Evolutionary conservation across 345 rosid genomes (phyloP).

Genomic region (Hibiscus syriacus): DNA sequence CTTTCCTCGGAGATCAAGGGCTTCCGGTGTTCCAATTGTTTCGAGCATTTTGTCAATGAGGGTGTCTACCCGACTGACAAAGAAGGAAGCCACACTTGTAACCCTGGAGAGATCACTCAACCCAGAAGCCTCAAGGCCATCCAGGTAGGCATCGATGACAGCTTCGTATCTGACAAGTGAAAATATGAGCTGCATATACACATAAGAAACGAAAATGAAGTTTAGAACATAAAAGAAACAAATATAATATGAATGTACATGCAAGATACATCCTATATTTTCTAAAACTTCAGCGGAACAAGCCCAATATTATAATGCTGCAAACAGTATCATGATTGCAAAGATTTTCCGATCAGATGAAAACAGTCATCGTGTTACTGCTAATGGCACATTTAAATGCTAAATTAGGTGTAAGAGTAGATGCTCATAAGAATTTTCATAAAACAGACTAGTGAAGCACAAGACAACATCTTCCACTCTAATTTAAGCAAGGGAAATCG

Average conservation of each 20-base stretch:
- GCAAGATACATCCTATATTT: background rate
- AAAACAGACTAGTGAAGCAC: background rate
- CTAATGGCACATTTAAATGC: background rate
- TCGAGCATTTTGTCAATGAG: conserved; percentile 94
- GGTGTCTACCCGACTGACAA: conserved; percentile 95
- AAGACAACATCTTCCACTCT: background rate
- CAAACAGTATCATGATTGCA: background rate
- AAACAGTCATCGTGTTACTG: background rate
- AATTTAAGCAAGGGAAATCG: background rate
- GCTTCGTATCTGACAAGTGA: conserved; percentile 87
- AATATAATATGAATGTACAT: background rate
- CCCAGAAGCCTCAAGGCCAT: conserved; percentile 98
- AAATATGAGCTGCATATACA: conserved; percentile 73
- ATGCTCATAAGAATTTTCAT: background rate
- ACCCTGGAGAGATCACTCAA: conserved; percentile 85
- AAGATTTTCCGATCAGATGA: background rate
- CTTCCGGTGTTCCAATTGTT: conserved; percentile 86
- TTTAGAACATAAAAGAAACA: background rate
- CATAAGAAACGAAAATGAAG: conserved; percentile 1
- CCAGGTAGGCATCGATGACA: conserved; percentile 94
- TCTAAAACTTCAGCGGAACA: background rate
- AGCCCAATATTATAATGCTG: background rate
- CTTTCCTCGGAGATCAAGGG: conserved; percentile 95
- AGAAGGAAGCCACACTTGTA: conserved; percentile 97
- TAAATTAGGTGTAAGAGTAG: background rate